Base-by-base conservation (phyloP, 2,329 filamentous ascomycete genomes). In the Plenodomus lindquistii region DNA sequence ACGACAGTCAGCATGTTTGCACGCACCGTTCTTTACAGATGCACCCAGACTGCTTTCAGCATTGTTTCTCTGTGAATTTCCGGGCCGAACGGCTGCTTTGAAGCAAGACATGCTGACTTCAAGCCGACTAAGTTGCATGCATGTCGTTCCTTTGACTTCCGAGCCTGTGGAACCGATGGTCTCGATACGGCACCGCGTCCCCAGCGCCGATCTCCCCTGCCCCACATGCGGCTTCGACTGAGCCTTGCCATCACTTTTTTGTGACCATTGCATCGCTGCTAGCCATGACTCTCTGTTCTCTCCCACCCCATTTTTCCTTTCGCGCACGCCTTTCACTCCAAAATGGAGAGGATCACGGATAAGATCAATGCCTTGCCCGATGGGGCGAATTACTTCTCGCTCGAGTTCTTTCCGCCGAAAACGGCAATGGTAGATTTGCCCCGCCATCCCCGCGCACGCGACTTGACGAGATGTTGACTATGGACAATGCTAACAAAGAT, bases 331-430 rank as follows among this genome's bases (percentile, higher is more conserved):
- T 37, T 15, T 35, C 22, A 34, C 20, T 22, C 16, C 46, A 52
- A 37, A 21, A 72, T 72, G 69, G 69, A 72, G 65, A 94, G 89
- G 76, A 92, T 97, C 70, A 96, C 91, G 55, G 88, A 95, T 80
- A 96, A 96, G 81, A 93, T 97, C 70, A 89, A 89, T 75, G 89
- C 91, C 53, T 78, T 99, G 77, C 89, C 90, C 73, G 83, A 87
- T 57, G 85, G 89, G 73, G 83, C 84, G 58, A 85, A 83, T 71
- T 97, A 94, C 79, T 96, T 96, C 76, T 97, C 94, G 40, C 87
- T 97, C 75, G 94, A 99, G 77, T 99, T 99, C 84, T 99, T 99
- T 78, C 94, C 94, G 60, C 94, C 94, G 55, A 99, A 97, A 79
- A 99, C 94, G 39, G 82, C 87, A 53, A 96, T 96, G 86, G 82